Percentiles rank a stretch among this genome's conserved stretches.
Evolutionary conservation across 2,329 filamentous ascomycete species (phyloP).

Genomic region (Penicillium sp.): DNA sequence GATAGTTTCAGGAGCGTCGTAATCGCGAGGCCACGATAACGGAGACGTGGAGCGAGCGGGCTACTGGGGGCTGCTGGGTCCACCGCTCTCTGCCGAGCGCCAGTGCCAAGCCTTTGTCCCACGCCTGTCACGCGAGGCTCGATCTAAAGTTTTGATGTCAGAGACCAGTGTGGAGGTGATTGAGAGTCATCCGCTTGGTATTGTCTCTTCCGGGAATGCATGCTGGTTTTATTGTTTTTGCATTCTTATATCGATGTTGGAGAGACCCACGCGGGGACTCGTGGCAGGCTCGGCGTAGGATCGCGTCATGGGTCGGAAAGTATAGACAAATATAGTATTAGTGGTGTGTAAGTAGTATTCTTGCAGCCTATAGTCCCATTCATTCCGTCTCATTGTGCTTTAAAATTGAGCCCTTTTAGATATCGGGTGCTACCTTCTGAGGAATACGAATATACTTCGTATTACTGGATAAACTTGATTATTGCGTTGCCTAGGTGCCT

Average conservation of each 20-base stretch:
- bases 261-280: neutral
- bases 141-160: neutral
- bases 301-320: conserved; percentile 2
- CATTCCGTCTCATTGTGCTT: too few species aligned
- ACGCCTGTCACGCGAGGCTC: conserved; percentile 11
- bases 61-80: too few species aligned
- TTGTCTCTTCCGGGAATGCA: neutral
- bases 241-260: neutral
- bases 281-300: neutral
- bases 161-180: neutral
- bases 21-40: conserved; percentile 25
- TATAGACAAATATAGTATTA: neutral
- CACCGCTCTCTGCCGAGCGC: conserved; percentile 10
- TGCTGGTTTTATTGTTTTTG: neutral
- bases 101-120: neutral
- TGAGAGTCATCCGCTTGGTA: neutral
- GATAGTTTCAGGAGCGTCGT: conserved; percentile 22
- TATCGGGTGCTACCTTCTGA: too few species aligned
- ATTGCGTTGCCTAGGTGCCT: too few species aligned
- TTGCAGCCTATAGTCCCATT: too few species aligned
- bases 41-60: conserved; percentile 5
- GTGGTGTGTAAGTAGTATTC: too few species aligned
- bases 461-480: too few species aligned
- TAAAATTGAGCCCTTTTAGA: too few species aligned
- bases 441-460: conserved; percentile 13